phyloP scores from a whole-genome alignment of 2,329 filamentous ascomycete species.

The Penicillium psychrosexuale region DNA sequence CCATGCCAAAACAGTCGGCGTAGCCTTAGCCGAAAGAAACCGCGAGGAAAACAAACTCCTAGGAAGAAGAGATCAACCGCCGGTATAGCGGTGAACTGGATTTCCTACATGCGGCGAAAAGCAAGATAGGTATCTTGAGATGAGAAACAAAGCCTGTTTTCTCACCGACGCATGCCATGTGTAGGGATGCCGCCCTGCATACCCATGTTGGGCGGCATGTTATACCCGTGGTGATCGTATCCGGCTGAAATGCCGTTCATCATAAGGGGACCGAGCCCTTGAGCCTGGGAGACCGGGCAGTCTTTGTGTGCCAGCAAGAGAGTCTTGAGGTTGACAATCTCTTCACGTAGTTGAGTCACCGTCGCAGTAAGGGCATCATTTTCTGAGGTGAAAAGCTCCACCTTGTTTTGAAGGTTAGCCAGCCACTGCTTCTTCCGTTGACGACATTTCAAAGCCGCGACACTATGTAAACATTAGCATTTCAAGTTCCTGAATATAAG shows the following conservation, averaged over 20 bases:
- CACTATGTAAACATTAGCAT: conserved; percentile 54
- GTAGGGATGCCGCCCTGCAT: conserved; percentile 41
- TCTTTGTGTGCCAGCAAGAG: conserved; percentile 92
- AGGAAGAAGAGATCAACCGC: conserved; percentile 15
- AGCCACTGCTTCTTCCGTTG: conserved; percentile 99
- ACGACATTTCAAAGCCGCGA: conserved; percentile 92
- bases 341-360: conserved; percentile 80
- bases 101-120: conserved; percentile 11
- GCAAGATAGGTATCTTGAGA: conserved; percentile 14
- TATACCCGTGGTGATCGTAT: conserved; percentile 43
- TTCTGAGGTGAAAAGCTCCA: conserved; percentile 87
- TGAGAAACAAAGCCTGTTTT: conserved; percentile 8
- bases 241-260: conserved; percentile 43
- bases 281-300: conserved; percentile 85
- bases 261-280: conserved; percentile 58
- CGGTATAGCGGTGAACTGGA: conserved; percentile 16
- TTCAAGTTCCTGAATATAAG: background rate
- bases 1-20: conserved; percentile 35
- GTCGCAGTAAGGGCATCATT: conserved; percentile 84
- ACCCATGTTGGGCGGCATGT: conserved; percentile 42
- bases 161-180: conserved; percentile 35
- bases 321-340: conserved; percentile 93
- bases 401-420: conserved; percentile 87
- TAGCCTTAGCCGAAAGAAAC: conserved; percentile 25
- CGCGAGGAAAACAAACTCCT: conserved; percentile 13